Evolutionary conservation across 805 yeast species (phyloP).

Genomic region (Starmerella etchellsii): DNA sequence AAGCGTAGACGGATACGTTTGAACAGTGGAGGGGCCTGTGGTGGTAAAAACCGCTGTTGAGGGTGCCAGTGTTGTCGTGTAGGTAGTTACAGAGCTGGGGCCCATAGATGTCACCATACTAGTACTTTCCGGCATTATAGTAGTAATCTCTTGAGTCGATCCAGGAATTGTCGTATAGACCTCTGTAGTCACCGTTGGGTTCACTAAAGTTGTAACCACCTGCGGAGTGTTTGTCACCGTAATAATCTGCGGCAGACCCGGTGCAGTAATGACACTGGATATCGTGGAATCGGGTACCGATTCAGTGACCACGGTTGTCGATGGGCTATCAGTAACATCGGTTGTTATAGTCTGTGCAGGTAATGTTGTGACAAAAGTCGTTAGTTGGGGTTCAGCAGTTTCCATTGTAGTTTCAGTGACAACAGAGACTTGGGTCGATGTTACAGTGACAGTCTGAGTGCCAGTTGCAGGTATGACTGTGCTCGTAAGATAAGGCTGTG

Average conservation of each 20-base stretch:
- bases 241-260: slow-evolving; percentile 9
- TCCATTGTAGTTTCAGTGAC: slow-evolving; percentile 5
- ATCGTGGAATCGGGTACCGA: slow-evolving; percentile 4
- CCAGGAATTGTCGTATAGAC: slow-evolving; percentile 8
- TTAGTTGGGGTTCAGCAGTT: neutral
- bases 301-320: slow-evolving; percentile 4
- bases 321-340: slow-evolving; percentile 2
- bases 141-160: neutral
- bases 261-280: neutral
- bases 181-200: neutral
- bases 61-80: slow-evolving; percentile 5
- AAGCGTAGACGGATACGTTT: neutral
- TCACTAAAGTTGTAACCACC: slow-evolving; percentile 7
- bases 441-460: slow-evolving; percentile 4
- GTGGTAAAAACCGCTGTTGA: slow-evolving; percentile 1
- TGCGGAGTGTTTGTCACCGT: slow-evolving; percentile 13
- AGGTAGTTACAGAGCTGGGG: slow-evolving; percentile 2
- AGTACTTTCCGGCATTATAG: slow-evolving; percentile 6
- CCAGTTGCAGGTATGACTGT: slow-evolving; percentile 6
- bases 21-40: slow-evolving; percentile 1
- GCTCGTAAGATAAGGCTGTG: slow-evolving; percentile 6
- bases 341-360: slow-evolving; percentile 4
- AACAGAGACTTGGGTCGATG: slow-evolving; percentile 2
- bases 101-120: neutral
- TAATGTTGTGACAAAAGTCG: slow-evolving; percentile 6